Evolutionary conservation across 331 rosid species (phyloP).

Genomic region (Acacia concinna): DNA sequence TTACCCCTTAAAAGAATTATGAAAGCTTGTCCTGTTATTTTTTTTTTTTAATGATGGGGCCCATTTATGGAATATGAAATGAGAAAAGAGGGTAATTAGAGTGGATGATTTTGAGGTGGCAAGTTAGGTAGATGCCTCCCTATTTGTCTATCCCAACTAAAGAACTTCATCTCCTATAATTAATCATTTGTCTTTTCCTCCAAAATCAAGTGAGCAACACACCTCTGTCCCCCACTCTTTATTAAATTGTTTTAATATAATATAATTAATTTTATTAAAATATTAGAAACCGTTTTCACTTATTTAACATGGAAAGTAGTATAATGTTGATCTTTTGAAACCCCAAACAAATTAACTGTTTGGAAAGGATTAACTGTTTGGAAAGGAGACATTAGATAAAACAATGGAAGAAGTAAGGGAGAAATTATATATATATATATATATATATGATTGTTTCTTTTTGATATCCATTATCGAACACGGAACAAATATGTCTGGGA

Average conservation of each 20-base stretch:
- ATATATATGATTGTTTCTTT: too few species aligned
- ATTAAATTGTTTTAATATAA: too few species aligned
- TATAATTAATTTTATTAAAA: too few species aligned
- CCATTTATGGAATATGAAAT: not conserved
- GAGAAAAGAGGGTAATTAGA: not conserved
- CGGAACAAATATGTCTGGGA: too few species aligned
- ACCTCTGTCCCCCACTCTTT: not conserved
- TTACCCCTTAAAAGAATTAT: too few species aligned
- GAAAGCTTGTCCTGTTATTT: not conserved
- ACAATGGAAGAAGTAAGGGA: too few species aligned
- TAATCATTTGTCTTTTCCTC: not conserved
- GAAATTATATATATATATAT: too few species aligned
- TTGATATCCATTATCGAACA: too few species aligned
- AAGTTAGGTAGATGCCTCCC: not conserved
- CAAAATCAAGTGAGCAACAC: not conserved
- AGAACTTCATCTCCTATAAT: not conserved
- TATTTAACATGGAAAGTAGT: too few species aligned
- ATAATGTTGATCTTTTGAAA: not conserved
- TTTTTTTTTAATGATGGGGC: not conserved
- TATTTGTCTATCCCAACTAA: not conserved
- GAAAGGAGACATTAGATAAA: too few species aligned
- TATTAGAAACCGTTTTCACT: too few species aligned
- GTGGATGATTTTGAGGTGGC: not conserved
- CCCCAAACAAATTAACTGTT: not conserved
- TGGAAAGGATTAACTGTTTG: not conserved